Evolutionary conservation across 768 basidiomycete species (phyloP), one percentile per base, ranked within the genome.

Genomic region (Termitomyces heimii): DNA sequence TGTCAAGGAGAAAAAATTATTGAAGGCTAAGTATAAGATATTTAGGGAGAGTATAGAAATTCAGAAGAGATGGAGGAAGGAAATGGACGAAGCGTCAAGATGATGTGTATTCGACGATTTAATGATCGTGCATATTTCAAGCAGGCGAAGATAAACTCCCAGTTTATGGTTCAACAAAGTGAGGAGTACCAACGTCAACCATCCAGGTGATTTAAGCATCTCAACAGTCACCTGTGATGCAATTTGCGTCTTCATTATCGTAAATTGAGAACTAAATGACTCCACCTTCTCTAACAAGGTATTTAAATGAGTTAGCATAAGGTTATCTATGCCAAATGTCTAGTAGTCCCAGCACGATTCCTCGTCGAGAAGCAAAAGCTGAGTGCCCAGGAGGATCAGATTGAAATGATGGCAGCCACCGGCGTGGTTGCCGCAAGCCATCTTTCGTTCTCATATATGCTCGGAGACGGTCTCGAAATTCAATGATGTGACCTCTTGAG

Each of bases 11-110:
- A 85, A 83, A 71, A 86, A 77, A 66, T 69, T 98, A 47, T 74
- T 98, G 51, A 84, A 92, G 54, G 92, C 88, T 8, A 99, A 99
- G 75, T 98, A 97, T 72, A 85, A 82, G 69, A 94, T 98, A 66
- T 98, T 98, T 76, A 72, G 82, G 56, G 94, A 98, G 69, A 80
- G 76, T 20, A 92, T 97, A 47, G 89, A 92, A 16, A 86, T 93
- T 42, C 97, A 99, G 77, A 83, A 83, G 67, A 77, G 84, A 57
- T 98, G 94, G 96, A 81, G 92, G 60, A 74, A 75, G 62, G 80
- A 90, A 67, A 88, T 97, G 66, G 85, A 89, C 58, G 80, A 81
- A 48, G 85, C 86, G 20, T 57, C 58, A 26, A 56, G 55, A 39
- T 57, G 24, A 51, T 29, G 16, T 32, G 2, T 9, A 39, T 24